Evolutionary conservation across 2,329 filamentous ascomycete species (phyloP).

Genomic region (Stachybotrys chlorohalonatus): DNA sequence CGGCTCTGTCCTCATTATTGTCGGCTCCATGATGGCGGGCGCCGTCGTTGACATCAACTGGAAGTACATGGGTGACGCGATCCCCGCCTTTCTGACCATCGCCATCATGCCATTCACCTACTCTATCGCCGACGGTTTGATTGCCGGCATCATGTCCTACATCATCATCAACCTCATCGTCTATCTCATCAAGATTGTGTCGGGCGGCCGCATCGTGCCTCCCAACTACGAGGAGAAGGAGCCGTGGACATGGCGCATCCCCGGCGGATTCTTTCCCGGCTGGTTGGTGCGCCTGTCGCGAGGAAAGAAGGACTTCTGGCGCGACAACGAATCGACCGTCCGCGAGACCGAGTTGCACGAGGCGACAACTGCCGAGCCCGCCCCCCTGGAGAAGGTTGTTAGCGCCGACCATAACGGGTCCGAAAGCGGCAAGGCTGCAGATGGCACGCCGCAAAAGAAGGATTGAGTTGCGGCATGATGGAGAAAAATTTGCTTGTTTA

Average conservation of each 20-base stretch:
- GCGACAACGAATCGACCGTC: slow-evolving; percentile 17
- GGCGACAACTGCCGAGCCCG: slow-evolving; percentile 9
- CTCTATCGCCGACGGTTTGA: slow-evolving; percentile 78
- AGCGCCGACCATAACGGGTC: slow-evolving; percentile 15
- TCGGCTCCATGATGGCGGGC: slow-evolving; percentile 80
- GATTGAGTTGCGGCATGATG: neutral
- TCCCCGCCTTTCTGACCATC: slow-evolving; percentile 78
- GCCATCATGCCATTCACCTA: slow-evolving; percentile 86
- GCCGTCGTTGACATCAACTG: slow-evolving; percentile 81
- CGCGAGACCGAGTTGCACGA: slow-evolving; percentile 3
- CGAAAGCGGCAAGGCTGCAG: slow-evolving; percentile 10
- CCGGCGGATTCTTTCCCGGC: slow-evolving; percentile 64
- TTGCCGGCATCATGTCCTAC: slow-evolving; percentile 71
- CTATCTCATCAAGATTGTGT: slow-evolving; percentile 58
- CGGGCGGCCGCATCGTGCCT: slow-evolving; percentile 62
- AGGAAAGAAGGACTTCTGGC: slow-evolving; percentile 72
- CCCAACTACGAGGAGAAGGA: slow-evolving; percentile 70
- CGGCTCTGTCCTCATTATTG: slow-evolving; percentile 77
- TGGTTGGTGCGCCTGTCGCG: slow-evolving; percentile 57
- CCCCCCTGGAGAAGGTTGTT: slow-evolving; percentile 8
- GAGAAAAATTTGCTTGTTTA: neutral
- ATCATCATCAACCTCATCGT: slow-evolving; percentile 64
- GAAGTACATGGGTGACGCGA: slow-evolving; percentile 73
- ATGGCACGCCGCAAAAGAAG: slow-evolving; percentile 1
- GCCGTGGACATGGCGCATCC: slow-evolving; percentile 68